phyloP scores from a whole-genome alignment of 345 rosid species.

The Melastoma malabathricum region DNA sequence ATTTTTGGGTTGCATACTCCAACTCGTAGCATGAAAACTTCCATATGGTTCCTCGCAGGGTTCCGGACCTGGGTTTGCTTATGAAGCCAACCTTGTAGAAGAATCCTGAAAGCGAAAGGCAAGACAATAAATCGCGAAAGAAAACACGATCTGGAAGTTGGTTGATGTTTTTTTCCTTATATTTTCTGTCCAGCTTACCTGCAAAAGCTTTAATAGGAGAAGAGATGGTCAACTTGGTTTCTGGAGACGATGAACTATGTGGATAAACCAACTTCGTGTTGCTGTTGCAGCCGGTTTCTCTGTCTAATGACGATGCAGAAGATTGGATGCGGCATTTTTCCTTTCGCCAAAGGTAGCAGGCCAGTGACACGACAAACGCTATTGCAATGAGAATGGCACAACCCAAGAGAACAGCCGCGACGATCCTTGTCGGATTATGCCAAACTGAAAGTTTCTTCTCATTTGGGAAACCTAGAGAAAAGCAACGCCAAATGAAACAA shows the following conservation, averaged over 20 bases:
- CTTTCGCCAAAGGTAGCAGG: conserved; percentile 41
- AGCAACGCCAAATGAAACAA: conserved; percentile 4
- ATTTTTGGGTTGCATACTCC: conserved; percentile 65
- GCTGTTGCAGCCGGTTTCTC: conserved; percentile 66
- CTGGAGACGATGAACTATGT: conserved; percentile 33
- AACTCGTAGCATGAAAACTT: conserved; percentile 60
- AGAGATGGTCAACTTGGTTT: conserved; percentile 22
- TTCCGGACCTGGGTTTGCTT: conserved; percentile 35
- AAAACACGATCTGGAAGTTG: not conserved
- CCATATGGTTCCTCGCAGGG: conserved; percentile 38
- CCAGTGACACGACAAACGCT: conserved; percentile 49
- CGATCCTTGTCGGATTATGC: conserved; percentile 36
- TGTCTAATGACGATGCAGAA: conserved; percentile 47
- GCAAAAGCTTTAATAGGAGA: conserved; percentile 22
- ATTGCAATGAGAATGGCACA: conserved; percentile 53
- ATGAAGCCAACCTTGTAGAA: conserved; percentile 42
- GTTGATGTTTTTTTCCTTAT: not conserved
- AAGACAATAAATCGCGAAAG: not conserved
- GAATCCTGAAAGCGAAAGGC: conserved; percentile 35
- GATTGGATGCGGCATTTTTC: conserved; percentile 28
- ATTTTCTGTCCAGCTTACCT: conserved; percentile 20
- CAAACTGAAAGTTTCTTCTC: conserved; percentile 25
- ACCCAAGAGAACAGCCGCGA: conserved; percentile 38
- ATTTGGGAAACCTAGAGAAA: conserved; percentile 33
- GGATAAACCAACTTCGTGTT: conserved; percentile 56